A percentile compares a stretch with the other conserved stretches of the same genome.
Evolutionary conservation across 495 filamentous ascomycete genomes (phyloP).

Genomic region (Penicillium steckii): DNA sequence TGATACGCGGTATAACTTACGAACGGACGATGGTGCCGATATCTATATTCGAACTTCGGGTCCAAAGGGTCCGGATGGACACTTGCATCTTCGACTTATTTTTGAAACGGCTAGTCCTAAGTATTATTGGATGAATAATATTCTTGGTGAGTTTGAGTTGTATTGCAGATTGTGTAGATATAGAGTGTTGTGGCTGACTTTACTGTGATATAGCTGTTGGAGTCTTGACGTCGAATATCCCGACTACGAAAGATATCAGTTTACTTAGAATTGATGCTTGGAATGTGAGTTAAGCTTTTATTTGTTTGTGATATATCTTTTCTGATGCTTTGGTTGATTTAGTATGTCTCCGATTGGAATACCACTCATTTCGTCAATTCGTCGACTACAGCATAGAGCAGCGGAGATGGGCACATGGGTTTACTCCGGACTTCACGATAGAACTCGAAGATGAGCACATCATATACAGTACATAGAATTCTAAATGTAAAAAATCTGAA

Average conservation of each 20-base stretch:
- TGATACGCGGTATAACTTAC: slow-evolving; percentile 34
- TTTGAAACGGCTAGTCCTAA: slow-evolving; percentile 27
- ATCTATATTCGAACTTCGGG: slow-evolving; percentile 30
- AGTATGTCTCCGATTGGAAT: slow-evolving; percentile 25
- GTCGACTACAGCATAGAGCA: background rate
- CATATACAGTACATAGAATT: background rate
- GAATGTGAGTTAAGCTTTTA: slow-evolving; percentile 33
- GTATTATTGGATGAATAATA: slow-evolving; percentile 38
- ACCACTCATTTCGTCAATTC: slow-evolving; percentile 6
- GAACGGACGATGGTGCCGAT: slow-evolving; percentile 28
- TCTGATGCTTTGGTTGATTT: too few species aligned
- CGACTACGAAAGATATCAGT: slow-evolving; percentile 4
- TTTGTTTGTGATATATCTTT: too few species aligned
- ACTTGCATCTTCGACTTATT: slow-evolving; percentile 27
- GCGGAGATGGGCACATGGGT: too few species aligned
- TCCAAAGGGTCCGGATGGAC: slow-evolving; percentile 17
- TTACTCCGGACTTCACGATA: too few species aligned
- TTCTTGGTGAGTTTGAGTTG: slow-evolving; percentile 25
- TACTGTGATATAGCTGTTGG: slow-evolving; percentile 22
- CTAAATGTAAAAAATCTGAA: too few species aligned
- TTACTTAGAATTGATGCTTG: slow-evolving; percentile 31
- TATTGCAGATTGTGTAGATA: background rate
- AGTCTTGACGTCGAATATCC: slow-evolving; percentile 15
- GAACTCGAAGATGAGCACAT: too few species aligned
- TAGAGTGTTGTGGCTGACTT: background rate